Conservation (phyloP, 768 basidiomycete genomes). For the Leccinum longicurvipes region DNA sequence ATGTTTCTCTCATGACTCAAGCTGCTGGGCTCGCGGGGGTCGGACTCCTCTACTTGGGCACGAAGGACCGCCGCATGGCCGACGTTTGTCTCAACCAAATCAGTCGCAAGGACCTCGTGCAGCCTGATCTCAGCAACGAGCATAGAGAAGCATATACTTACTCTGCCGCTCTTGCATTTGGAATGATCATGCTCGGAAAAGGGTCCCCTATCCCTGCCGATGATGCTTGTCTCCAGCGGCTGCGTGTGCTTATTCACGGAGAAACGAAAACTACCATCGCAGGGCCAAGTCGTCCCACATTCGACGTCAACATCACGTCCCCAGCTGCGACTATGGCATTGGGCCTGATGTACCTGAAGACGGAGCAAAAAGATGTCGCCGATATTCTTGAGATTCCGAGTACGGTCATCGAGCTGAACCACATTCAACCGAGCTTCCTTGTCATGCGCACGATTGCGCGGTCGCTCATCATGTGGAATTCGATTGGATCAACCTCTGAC, state of each 20-base stretch:
- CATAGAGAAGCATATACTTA: constrained; percentile 92
- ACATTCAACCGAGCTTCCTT: constrained; percentile 84
- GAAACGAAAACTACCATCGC: constrained; percentile 45
- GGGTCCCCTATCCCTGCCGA: constrained; percentile 81
- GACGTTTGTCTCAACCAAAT: constrained; percentile 89
- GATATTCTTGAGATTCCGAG: constrained; percentile 82
- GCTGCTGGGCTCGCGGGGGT: constrained; percentile 84
- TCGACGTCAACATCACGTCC: constrained; percentile 88
- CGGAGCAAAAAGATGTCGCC: constrained; percentile 80
- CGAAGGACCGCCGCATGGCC: constrained; percentile 85
- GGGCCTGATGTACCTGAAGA: constrained; percentile 90
- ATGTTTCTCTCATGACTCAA: constrained; percentile 87
- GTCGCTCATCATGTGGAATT: constrained; percentile 84
- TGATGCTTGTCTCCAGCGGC: constrained; percentile 57
- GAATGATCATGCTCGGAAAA: constrained; percentile 93
- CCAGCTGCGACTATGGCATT: constrained; percentile 89
- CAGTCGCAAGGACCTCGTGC: constrained; percentile 69
- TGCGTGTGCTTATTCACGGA: constrained; percentile 77
- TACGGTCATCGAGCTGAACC: constrained; percentile 74
- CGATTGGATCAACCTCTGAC: constrained; percentile 63
- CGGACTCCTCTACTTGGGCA: constrained; percentile 87
- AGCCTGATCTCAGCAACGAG: constrained; percentile 81
- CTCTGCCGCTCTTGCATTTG: constrained; percentile 85
- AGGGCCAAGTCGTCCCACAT: constrained; percentile 42
- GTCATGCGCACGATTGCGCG: constrained; percentile 76